Evolutionary conservation across 106 monocot species (phyloP), one percentile per base, ranked within the genome.

Genomic region (Acorus calamus): DNA sequence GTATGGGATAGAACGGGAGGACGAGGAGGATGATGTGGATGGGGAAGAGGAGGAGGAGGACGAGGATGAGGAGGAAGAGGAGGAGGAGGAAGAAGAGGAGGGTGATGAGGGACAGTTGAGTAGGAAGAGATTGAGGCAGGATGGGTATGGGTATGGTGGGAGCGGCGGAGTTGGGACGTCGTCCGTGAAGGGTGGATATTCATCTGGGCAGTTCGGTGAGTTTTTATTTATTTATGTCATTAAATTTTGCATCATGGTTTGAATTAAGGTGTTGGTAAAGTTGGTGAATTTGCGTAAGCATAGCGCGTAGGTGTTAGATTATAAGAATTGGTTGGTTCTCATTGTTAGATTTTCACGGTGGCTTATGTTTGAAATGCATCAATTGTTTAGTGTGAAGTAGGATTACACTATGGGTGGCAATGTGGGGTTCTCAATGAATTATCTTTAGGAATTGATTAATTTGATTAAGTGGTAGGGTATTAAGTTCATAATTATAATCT

Each of bases 31-130:
- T 8, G 69, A 44, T 2, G 63, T 62, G 10, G 73, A 58, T 52
- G 73, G 55, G 11, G 61, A 66, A 4, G 67, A 69, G 5, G 68
- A 61, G 47, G 56, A 63, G 4, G 79, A 63, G 3, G 61, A 56
- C 7, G 72, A 53, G 3, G 78, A 67, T 8, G 78, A 69, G 28
- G 78, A 62, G 47, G 68, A n/a, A n/a, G n/a, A 44, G 8, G 64
- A 54, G 7, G 68, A 50, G 8, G 72, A 28, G 45, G 61, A 62
- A 56, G 49, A 60, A 11, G 65, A 53, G 42, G 63, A 53, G 4
- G 63, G 14, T 50, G 43, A 45, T 43, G 44, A 52, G 72, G 44
- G 57, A 3, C 4, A 14, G 44, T 53, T 67, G 67, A 58, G 28
- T 28, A 28, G 28, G 68, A 53, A 2, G 72, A 12, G 62, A n/a